phyloP scores from a whole-genome alignment of 805 yeast species.

The Starmerella sirachaensis region DNA sequence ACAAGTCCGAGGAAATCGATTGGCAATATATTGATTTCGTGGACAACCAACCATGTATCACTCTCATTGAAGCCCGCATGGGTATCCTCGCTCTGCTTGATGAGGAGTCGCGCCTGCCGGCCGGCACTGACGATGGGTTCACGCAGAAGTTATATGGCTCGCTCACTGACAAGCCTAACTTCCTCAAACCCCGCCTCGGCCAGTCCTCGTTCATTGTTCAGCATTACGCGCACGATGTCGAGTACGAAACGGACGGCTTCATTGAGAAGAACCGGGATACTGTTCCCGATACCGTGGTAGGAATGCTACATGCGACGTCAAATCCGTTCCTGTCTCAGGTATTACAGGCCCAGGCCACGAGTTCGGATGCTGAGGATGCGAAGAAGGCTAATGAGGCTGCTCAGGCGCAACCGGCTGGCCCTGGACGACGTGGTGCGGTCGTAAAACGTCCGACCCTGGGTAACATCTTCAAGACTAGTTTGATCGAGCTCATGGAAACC shows the following conservation, averaged over 20 bases:
- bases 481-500: conserved; percentile 85
- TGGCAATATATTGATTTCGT: conserved; percentile 95
- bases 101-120: conserved; percentile 89
- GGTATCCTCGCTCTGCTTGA: conserved; percentile 83
- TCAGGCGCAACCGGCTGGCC: conserved; percentile 28
- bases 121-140: conserved; percentile 90
- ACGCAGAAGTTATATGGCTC: conserved; percentile 78
- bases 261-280: conserved; percentile 96
- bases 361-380: conserved; percentile 31
- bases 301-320: conserved; percentile 58
- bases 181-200: conserved; percentile 90
- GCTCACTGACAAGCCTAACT: conserved; percentile 68
- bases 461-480: conserved; percentile 80
- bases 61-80: conserved; percentile 73
- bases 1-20: conserved; percentile 79
- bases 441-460: conserved; percentile 79
- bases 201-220: conserved; percentile 78
- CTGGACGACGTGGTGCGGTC: conserved; percentile 31
- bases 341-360: conserved; percentile 32
- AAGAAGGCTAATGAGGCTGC: conserved; percentile 21
- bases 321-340: conserved; percentile 57
- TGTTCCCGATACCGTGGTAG: conserved; percentile 90
- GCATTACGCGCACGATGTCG: conserved; percentile 90
- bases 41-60: conserved; percentile 94
- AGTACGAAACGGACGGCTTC: conserved; percentile 86